Evolutionary conservation across 2,329 filamentous ascomycete species (phyloP), one percentile per base, ranked within the genome.

Genomic region (Triangularia setosa): DNA sequence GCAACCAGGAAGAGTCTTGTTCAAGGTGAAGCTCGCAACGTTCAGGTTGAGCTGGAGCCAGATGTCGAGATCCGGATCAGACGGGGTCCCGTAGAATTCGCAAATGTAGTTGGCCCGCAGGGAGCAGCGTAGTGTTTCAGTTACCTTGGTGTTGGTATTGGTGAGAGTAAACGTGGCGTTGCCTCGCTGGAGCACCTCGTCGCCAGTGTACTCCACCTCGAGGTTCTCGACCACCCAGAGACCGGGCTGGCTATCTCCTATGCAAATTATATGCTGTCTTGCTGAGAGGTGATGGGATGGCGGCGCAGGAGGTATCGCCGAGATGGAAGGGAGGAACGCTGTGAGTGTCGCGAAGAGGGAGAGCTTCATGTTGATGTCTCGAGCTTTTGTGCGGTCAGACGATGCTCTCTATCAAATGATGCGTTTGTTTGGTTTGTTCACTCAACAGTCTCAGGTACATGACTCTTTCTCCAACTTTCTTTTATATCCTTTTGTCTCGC

Each of bases 11-110:
- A 60, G n/a, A 2, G 35, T 53, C 59, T 65, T 61, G 24, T 66
- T 69, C 11, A 69, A 21, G 2, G 67, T 64, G 11, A 69, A 61
- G 1, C n/a, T 52, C 7, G 65, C 67, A 1, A 66, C 21, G 18
- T 66, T 60, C 21, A 67, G 33, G 44, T 69, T 67, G 54, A 69
- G 60, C 48, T 69, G 66, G 3, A 69, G 16, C 68, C 68, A 69
- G 4, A 69, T 60, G 7, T 63, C 28, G 8, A 68, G 53, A 4
- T 40, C 40, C 14, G n/a, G 16, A 40, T 69, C 63, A 9, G 23
- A 56, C 2, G 58, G 61, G 0, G 65, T 69, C 2, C 65, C 66
- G n/a, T 62, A 18, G 14, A 68, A 48, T 28, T 69, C 68, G 40
- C 68, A 69, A 23, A 67, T 53, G 52, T 65, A 68, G 30, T 68